Conservation (phyloP, 371 early-diverging fungal species). For the Syncephalastrum contaminatum region DNA sequence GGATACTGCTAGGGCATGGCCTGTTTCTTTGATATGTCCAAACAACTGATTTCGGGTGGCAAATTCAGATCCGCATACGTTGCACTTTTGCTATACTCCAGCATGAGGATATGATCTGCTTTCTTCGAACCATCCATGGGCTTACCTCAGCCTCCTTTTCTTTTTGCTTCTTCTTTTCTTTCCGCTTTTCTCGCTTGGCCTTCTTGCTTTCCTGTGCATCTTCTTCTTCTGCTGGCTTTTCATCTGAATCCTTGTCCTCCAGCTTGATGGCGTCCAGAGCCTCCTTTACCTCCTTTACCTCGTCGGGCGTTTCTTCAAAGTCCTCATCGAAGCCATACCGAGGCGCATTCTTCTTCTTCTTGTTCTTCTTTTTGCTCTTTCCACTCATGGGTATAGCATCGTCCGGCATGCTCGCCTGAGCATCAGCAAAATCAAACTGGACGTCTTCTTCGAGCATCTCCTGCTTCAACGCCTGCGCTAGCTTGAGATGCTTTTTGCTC, state of each 20-base stretch:
- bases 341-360: slow-evolving; percentile 39
- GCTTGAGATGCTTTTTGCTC: slow-evolving; percentile 75
- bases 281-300: slow-evolving; percentile 28
- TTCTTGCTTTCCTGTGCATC: slow-evolving; percentile 43
- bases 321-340: slow-evolving; percentile 25
- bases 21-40: slow-evolving; percentile 68
- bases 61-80: slow-evolving; percentile 64
- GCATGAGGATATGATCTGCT: background rate
- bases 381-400: slow-evolving; percentile 20
- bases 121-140: background rate
- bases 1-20: slow-evolving; percentile 63
- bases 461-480: slow-evolving; percentile 58
- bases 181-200: slow-evolving; percentile 36
- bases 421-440: slow-evolving; percentile 30
- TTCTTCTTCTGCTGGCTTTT: slow-evolving; percentile 19
- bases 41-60: slow-evolving; percentile 71
- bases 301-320: slow-evolving; percentile 24
- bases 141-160: slow-evolving; percentile 15
- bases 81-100: slow-evolving; percentile 46
- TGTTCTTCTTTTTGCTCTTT: slow-evolving; percentile 34
- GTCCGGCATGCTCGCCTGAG: slow-evolving; percentile 31
- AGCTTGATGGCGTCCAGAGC: slow-evolving; percentile 17
- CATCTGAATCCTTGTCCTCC: slow-evolving; percentile 12
- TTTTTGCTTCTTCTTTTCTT: slow-evolving; percentile 52
- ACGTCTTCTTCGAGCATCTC: slow-evolving; percentile 69